These are phyloP conservation scores for Daldinia caldariorum DNA, from an alignment of 495 filamentous ascomycete genomes.

Conservation along the genomic window DNA sequence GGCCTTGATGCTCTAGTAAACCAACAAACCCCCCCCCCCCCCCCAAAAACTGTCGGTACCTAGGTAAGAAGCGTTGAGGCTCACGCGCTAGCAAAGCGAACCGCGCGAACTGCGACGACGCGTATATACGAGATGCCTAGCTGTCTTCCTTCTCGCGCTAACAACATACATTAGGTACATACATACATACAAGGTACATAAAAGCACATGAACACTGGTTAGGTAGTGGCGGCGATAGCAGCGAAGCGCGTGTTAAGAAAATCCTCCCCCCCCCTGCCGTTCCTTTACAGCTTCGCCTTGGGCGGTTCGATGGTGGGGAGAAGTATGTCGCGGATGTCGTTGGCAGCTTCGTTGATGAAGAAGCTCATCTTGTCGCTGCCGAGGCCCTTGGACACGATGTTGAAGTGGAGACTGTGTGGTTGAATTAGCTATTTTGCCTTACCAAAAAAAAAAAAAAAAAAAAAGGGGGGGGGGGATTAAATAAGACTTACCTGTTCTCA, in stretches of 20 bases:
- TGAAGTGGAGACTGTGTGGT: conserved; percentile 85
- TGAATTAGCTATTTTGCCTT: conserved; percentile 32
- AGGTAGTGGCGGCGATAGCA: neutral
- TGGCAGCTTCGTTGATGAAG: conserved; percentile 92
- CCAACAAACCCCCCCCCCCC: too few relatives aligned
- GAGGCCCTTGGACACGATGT: conserved; percentile 93
- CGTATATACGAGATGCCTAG: neutral
- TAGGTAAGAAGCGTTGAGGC: conserved; percentile 10
- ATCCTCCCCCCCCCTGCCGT: neutral
- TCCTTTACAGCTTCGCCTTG: conserved; percentile 87
- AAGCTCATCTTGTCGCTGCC: conserved; percentile 93
- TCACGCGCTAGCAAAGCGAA: neutral
- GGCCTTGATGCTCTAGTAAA: conserved; percentile 34
- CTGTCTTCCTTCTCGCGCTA: neutral
- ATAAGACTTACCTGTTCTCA: conserved; percentile 74
- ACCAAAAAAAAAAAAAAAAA: neutral
- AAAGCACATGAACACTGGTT: neutral
- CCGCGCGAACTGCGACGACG: neutral
- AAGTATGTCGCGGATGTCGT: conserved; percentile 88
- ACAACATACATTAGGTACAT: neutral
- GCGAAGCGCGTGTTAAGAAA: neutral
- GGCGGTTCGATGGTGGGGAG: conserved; percentile 81
- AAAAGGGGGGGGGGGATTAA: neutral
- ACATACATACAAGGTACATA: neutral
- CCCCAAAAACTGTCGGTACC: neutral